Percentiles rank a stretch among this genome's conserved stretches.
Conservation (phyloP, 345 rosid species). For the Hirschfeldia incana region DNA sequence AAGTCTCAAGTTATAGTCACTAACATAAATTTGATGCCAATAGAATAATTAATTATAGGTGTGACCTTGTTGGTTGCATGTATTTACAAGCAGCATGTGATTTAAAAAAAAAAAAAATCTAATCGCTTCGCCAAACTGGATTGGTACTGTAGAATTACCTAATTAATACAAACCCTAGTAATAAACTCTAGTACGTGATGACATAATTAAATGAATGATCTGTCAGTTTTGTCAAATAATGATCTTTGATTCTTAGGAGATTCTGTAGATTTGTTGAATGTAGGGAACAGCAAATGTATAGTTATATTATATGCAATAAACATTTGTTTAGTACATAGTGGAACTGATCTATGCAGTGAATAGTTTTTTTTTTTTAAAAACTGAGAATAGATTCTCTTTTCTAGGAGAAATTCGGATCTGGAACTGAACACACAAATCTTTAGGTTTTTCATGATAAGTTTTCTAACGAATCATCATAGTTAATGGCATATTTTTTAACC, state of each 20-base stretch:
- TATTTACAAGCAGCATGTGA: not conserved
- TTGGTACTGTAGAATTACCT: not conserved
- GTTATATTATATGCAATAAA: not conserved
- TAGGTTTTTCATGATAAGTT: not conserved
- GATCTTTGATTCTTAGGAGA: constrained; percentile 19
- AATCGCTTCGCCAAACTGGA: not conserved
- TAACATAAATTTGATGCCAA: not conserved
- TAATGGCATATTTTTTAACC: not conserved
- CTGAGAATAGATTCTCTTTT: not conserved
- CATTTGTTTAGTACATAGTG: not conserved
- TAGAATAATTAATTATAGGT: not conserved
- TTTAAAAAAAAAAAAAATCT: not conserved
- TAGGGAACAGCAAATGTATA: not conserved
- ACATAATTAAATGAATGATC: constrained; percentile 14
- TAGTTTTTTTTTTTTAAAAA: not conserved
- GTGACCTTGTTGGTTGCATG: not conserved
- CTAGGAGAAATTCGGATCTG: not conserved
- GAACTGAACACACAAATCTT: not conserved
- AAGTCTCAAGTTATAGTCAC: not conserved
- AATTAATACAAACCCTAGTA: not conserved
- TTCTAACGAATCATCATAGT: not conserved
- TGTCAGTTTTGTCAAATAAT: constrained; percentile 10
- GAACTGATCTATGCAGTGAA: not conserved
- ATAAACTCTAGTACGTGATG: not conserved
- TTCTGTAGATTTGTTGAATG: constrained; percentile 13